A percentile compares a stretch with the other conserved stretches of the same genome.
Conservation (phyloP, 306 rosid genomes). For the Inga laurina region DNA sequence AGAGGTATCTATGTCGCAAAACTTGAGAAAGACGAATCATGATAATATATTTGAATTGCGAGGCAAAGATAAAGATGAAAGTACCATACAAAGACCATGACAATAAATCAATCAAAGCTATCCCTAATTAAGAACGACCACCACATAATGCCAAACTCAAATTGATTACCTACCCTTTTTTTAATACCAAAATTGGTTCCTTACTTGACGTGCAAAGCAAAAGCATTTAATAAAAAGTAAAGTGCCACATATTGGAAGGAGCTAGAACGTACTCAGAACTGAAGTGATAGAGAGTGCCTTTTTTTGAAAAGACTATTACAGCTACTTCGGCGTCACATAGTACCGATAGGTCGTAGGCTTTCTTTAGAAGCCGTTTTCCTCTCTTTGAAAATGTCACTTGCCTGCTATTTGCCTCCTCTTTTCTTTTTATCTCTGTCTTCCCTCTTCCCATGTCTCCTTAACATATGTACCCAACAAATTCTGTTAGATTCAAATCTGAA, state of each 20-base stretch:
- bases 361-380: slow-evolving; percentile 41
- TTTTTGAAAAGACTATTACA: slow-evolving; percentile 62
- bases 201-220: neutral
- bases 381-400: slow-evolving; percentile 67
- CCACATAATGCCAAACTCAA: too few relatives aligned
- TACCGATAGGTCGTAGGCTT: slow-evolving; percentile 54
- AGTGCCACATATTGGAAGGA: neutral
- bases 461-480: too few relatives aligned
- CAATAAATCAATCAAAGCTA: too few relatives aligned
- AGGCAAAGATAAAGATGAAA: neutral
- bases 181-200: too few relatives aligned
- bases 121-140: neutral
- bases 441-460: too few relatives aligned
- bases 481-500: too few relatives aligned
- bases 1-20: too few relatives aligned
- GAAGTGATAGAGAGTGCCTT: slow-evolving; percentile 61
- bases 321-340: slow-evolving; percentile 73
- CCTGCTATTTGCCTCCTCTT: too few relatives aligned
- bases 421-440: too few relatives aligned
- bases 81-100: neutral
- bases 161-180: too few relatives aligned
- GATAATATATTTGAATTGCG: too few relatives aligned
- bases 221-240: too few relatives aligned
- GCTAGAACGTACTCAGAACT: slow-evolving; percentile 56
- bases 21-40: neutral